These are phyloP conservation scores for Sordariomycetes sp. DNA, from an alignment of 2,329 filamentous ascomycete genomes.

Conservation along the genomic window DNA sequence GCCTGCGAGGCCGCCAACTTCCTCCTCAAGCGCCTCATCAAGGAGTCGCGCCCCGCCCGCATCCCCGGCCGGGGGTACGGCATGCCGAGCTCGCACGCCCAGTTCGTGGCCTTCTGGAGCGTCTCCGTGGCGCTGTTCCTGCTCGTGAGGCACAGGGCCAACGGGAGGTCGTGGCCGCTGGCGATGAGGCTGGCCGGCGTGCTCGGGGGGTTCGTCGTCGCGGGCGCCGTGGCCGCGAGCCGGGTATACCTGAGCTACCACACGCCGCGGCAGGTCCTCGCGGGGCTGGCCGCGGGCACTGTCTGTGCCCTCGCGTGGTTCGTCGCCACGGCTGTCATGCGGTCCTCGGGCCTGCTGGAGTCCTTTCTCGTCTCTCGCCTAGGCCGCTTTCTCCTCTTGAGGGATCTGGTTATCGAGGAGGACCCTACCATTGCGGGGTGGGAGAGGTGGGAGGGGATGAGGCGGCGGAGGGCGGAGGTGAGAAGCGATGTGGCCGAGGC, in stretches of 20 bases:
- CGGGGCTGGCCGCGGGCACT: conserved; percentile 61
- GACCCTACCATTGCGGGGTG: conserved; percentile 86
- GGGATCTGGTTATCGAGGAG: conserved; percentile 80
- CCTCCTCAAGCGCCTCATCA: conserved; percentile 77
- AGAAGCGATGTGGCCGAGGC: no score
- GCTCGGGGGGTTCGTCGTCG: conserved; percentile 47
- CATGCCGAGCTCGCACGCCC: conserved; percentile 90
- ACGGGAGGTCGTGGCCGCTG: background rate
- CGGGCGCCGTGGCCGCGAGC: conserved; percentile 65
- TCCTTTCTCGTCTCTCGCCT: conserved; percentile 60
- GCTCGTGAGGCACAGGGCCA: conserved; percentile 62
- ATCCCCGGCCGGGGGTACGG: conserved; percentile 90
- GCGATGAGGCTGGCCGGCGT: conserved; percentile 26
- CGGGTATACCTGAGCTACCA: conserved; percentile 90
- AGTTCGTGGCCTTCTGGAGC: conserved; percentile 90
- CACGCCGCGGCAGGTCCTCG: conserved; percentile 77
- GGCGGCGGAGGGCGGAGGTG: conserved; percentile 8
- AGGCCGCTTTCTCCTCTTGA: conserved; percentile 56
- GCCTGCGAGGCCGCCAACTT: conserved; percentile 89
- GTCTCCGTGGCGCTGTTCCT: conserved; percentile 78
- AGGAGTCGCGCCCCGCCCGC: conserved; percentile 78
- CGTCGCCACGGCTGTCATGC: conserved; percentile 51
- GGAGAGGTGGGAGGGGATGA: conserved; percentile 71
- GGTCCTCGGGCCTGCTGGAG: conserved; percentile 57
- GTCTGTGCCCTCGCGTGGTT: conserved; percentile 74